Conservation (phyloP, 1,284 basidiomycete genomes). For the Kalmanozyma brasiliensis region DNA sequence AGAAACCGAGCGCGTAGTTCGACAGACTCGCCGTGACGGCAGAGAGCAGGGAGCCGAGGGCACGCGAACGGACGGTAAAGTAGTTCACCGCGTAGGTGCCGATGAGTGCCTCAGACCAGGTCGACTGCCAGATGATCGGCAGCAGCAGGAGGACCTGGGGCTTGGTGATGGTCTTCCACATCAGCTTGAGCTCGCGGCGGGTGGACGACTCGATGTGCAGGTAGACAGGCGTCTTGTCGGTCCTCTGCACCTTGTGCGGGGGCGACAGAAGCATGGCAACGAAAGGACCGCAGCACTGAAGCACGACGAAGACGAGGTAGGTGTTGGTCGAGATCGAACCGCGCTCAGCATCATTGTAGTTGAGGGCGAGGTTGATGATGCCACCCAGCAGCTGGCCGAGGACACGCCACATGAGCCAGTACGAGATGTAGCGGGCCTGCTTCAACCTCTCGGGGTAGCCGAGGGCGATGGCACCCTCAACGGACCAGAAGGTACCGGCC, state of each 20-base stretch:
- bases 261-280: constrained; percentile 62
- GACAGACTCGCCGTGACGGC: constrained; percentile 61
- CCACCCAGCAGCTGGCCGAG: constrained; percentile 66
- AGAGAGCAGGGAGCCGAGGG: constrained; percentile 67
- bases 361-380: constrained; percentile 68
- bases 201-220: constrained; percentile 57
- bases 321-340: constrained; percentile 67
- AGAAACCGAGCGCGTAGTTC: constrained; percentile 66
- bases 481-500: constrained; percentile 68
- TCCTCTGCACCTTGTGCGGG: constrained; percentile 68
- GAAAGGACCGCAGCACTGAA: constrained; percentile 67
- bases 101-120: constrained; percentile 60
- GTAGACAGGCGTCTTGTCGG: constrained; percentile 65
- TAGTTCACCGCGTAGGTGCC: constrained; percentile 64
- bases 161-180: constrained; percentile 47
- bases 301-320: constrained; percentile 69
- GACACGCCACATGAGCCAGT: constrained; percentile 67
- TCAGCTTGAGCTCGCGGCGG: constrained; percentile 56
- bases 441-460: constrained; percentile 64
- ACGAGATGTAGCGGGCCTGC: constrained; percentile 64
- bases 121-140: constrained; percentile 58
- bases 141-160: constrained; percentile 57
- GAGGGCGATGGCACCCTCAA: constrained; percentile 50
- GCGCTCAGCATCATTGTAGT: constrained; percentile 54
- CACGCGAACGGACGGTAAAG: constrained; percentile 59